Percentiles rank a stretch among this genome's conserved stretches.
phyloP scores from a whole-genome alignment of 73 alveolate species.

The Paramecium sexaurelia region DNA sequence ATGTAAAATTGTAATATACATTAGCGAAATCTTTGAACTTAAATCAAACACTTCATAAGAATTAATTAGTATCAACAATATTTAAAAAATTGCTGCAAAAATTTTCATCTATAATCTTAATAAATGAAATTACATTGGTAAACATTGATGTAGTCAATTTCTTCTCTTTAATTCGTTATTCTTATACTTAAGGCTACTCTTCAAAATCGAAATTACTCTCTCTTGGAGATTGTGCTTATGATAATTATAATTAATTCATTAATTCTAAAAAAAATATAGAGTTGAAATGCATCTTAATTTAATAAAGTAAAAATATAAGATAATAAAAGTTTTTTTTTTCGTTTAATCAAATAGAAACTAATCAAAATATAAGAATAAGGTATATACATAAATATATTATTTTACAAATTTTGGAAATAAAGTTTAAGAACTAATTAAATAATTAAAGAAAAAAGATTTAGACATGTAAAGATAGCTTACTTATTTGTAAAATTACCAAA shows the following conservation, averaged over 20 bases:
- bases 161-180: background rate
- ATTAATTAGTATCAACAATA: slow-evolving; percentile 29
- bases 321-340: too few relatives aligned
- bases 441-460: too few relatives aligned
- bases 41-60: background rate
- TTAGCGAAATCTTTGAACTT: background rate
- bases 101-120: background rate
- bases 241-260: background rate
- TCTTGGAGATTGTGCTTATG: slow-evolving; percentile 24
- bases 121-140: background rate
- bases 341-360: too few relatives aligned
- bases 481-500: too few relatives aligned
- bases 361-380: too few relatives aligned
- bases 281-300: background rate
- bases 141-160: background rate
- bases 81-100: background rate
- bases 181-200: background rate
- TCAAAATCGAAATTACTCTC: background rate
- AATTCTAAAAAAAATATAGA: background rate
- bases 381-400: too few relatives aligned
- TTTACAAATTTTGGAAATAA: too few relatives aligned
- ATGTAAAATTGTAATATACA: slow-evolving; percentile 28
- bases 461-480: too few relatives aligned
- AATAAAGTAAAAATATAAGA: background rate
- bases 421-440: too few relatives aligned